Conservation (phyloP, 1,139 yeast genomes). For the Candida buenavistaensis region DNA sequence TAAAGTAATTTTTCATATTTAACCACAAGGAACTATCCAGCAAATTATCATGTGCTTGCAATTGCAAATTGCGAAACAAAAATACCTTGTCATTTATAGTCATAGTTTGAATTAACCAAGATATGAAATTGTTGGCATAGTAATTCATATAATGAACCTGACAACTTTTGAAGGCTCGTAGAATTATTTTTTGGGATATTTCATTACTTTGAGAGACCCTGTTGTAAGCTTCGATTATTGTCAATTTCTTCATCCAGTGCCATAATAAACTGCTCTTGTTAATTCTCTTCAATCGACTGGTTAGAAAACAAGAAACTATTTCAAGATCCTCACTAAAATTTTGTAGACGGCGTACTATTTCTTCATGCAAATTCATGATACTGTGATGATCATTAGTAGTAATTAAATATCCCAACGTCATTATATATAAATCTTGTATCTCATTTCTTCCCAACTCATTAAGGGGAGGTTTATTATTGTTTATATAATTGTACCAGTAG, state of each 20-base stretch:
- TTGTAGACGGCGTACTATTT: conserved; percentile 19
- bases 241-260: conserved; percentile 33
- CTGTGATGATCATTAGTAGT: conserved; percentile 47
- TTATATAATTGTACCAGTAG: conserved; percentile 25
- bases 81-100: conserved; percentile 7
- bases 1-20: conserved; percentile 12
- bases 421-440: conserved; percentile 16
- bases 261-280: conserved; percentile 48
- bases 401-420: conserved; percentile 36
- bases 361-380: conserved; percentile 31
- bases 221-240: conserved; percentile 11
- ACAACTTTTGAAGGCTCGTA: conserved; percentile 30
- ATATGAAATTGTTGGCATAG: conserved; percentile 35
- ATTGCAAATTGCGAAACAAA: background rate
- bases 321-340: conserved; percentile 27
- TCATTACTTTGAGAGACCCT: background rate
- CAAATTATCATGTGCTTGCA: conserved; percentile 6
- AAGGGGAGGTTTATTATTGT: background rate
- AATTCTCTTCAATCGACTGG: conserved; percentile 35
- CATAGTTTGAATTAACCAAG: conserved; percentile 27
- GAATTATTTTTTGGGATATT: conserved; percentile 13
- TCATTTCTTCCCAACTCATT: background rate
- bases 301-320: conserved; percentile 29
- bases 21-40: conserved; percentile 40
- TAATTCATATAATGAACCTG: conserved; percentile 43